phyloP scores from a whole-genome alignment of 2,329 filamentous ascomycete genomes.

The Bertia moriformis region DNA sequence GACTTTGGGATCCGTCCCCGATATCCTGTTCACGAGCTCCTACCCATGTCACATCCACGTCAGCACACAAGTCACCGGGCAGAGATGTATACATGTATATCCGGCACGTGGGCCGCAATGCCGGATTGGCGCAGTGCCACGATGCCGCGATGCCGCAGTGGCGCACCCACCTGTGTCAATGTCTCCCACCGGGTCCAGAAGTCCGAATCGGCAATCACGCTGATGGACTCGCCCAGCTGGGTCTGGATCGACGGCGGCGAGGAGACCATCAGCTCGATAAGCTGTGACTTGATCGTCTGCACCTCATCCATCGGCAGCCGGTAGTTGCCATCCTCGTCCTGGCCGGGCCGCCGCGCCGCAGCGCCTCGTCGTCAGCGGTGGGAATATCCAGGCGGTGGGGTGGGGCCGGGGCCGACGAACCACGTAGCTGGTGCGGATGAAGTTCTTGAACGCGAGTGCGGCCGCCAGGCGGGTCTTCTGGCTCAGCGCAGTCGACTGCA shows the following conservation, averaged over 20 bases:
- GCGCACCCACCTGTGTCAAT: slow-evolving; percentile 63
- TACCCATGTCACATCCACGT: slow-evolving; percentile 20
- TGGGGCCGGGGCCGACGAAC: background rate
- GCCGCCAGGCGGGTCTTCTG: slow-evolving; percentile 71
- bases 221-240: slow-evolving; percentile 91
- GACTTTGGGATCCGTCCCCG: slow-evolving; percentile 63
- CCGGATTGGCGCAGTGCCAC: too few species aligned
- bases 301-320: slow-evolving; percentile 76
- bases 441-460: slow-evolving; percentile 96
- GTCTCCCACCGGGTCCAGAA: slow-evolving; percentile 95
- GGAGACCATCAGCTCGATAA: slow-evolving; percentile 92
- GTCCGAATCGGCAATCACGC: slow-evolving; percentile 92
- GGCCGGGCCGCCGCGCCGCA: too few species aligned
- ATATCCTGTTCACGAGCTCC: slow-evolving; percentile 80
- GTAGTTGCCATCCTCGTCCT: slow-evolving; percentile 82
- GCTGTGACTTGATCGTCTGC: slow-evolving; percentile 76
- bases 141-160: background rate
- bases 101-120: too few species aligned
- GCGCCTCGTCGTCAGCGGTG: too few species aligned
- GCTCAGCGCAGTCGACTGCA: slow-evolving; percentile 59
- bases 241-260: slow-evolving; percentile 77
- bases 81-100: too few species aligned
- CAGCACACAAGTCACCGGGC: too few species aligned
- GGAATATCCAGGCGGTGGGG: too few species aligned
- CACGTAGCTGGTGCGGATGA: slow-evolving; percentile 85